Evolutionary conservation across 2,329 filamentous ascomycete genomes (phyloP), one percentile per base, ranked within the genome.

Genomic region (Fusarium agapanthi): DNA sequence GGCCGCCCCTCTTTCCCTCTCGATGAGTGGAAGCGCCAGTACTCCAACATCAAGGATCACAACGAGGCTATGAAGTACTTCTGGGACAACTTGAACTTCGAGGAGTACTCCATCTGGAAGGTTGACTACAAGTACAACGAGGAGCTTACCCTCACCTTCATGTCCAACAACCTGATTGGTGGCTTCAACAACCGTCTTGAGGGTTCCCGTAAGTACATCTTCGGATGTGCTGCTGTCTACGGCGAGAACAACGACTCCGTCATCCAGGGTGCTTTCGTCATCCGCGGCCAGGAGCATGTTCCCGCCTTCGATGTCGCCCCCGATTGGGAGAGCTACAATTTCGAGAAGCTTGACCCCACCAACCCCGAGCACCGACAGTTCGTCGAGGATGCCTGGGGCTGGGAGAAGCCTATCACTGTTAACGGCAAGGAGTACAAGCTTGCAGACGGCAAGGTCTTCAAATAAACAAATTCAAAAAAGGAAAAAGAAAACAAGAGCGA

Each of bases 121-220:
- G 87, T 95, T 79, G 92, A 95, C 86, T 99, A 97, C 92, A 98
- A 97, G 92, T 99, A 99, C 90, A 97, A 98, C 86, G 91, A 97
- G 71, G 96, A 99, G 91, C 90, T 99, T 77, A 98, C 94, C 81
- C 88, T 96, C 85, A 93, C 93, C 81, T 99, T 99, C 93, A 99
- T 99, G 96, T 95, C 94, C 79, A 94, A 93, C 89, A 99, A 99
- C 91, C 88, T 98, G 85, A 95, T 99, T 83, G 95, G 93, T 86
- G 96, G 96, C 84, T 97, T 99, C 91, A 97, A 98, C 88, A 90
- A 91, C 84, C 96, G 96, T 89, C 94, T 99, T 69, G 96, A 99
- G 90, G 96, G 83, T 75, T 97, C 94, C 82, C 95, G 96, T 88
- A 99, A 99, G 92, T 97, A 94, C 90, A 86, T 99, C 83, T 98